phyloP scores from a whole-genome alignment of 371 early-diverging fungal genomes.

The Lichtheimia ornata region DNA sequence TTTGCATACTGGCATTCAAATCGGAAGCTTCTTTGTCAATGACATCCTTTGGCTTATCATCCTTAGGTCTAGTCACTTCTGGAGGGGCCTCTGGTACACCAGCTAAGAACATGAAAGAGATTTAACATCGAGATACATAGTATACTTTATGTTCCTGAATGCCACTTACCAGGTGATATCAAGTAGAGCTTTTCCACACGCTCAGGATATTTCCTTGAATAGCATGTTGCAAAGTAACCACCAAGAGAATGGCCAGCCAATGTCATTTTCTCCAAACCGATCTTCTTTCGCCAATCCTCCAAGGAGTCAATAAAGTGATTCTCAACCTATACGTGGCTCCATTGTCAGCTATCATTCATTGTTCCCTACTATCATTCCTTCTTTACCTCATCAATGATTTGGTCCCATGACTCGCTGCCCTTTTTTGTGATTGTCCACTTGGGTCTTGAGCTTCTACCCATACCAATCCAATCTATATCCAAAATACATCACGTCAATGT shows the following conservation, averaged over 20 bases:
- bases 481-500: not conserved
- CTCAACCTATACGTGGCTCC: slow-evolving; percentile 66
- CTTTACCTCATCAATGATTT: slow-evolving; percentile 38
- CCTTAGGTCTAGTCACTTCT: slow-evolving; percentile 16
- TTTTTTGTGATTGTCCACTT: slow-evolving; percentile 52
- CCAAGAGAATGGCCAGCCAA: slow-evolving; percentile 86
- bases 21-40: slow-evolving; percentile 35
- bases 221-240: slow-evolving; percentile 86
- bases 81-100: slow-evolving; percentile 60
- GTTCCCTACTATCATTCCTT: not conserved
- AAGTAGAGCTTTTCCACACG: slow-evolving; percentile 89
- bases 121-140: not conserved
- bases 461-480: slow-evolving; percentile 85
- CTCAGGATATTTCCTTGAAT: slow-evolving; percentile 86
- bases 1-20: slow-evolving; percentile 30
- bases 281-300: slow-evolving; percentile 84
- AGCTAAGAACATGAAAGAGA: slow-evolving; percentile 24
- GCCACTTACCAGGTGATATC: slow-evolving; percentile 73
- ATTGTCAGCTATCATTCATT: slow-evolving; percentile 17
- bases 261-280: slow-evolving; percentile 81
- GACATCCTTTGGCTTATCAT: slow-evolving; percentile 29
- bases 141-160: not conserved
- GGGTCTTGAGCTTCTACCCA: slow-evolving; percentile 83
- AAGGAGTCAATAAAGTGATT: slow-evolving; percentile 89
- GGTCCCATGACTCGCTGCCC: slow-evolving; percentile 45